phyloP scores from a whole-genome alignment of 805 yeast genomes.

The Wickerhamiella cacticola region DNA sequence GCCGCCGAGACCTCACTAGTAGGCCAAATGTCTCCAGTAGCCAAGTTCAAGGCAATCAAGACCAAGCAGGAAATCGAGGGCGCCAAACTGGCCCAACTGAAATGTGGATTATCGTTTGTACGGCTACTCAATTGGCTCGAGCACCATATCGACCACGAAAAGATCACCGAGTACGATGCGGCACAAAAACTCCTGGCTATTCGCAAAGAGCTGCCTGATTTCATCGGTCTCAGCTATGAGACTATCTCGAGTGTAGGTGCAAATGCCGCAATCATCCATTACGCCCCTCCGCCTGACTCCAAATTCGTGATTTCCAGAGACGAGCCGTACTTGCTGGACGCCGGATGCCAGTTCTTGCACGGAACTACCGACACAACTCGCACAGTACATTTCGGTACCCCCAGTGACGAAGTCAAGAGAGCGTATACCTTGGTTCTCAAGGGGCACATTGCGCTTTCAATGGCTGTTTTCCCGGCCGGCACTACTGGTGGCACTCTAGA shows the following conservation, averaged over 20 bases:
- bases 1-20: constrained; percentile 34
- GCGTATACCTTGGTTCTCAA: constrained; percentile 78
- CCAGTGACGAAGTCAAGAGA: constrained; percentile 46
- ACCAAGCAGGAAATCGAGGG: constrained; percentile 61
- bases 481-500: constrained; percentile 70
- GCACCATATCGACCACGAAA: constrained; percentile 35
- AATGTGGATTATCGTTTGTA: constrained; percentile 69
- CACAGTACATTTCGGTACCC: constrained; percentile 57
- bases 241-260: constrained; percentile 68
- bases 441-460: constrained; percentile 85
- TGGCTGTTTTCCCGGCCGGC: constrained; percentile 64
- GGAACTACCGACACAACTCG: constrained; percentile 97
- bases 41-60: constrained; percentile 61
- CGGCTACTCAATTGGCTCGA: constrained; percentile 79
- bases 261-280: constrained; percentile 68
- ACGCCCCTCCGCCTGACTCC: constrained; percentile 46
- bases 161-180: constrained; percentile 48
- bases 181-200: constrained; percentile 40
- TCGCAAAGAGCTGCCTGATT: constrained; percentile 29
- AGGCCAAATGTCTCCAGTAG: constrained; percentile 47
- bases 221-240: constrained; percentile 52
- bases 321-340: constrained; percentile 66
- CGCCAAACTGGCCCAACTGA: constrained; percentile 61
- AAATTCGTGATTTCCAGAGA: constrained; percentile 51
- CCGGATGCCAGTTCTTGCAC: constrained; percentile 84